phyloP scores from a whole-genome alignment of 495 filamentous ascomycete genomes.

The Viridothelium virens region DNA sequence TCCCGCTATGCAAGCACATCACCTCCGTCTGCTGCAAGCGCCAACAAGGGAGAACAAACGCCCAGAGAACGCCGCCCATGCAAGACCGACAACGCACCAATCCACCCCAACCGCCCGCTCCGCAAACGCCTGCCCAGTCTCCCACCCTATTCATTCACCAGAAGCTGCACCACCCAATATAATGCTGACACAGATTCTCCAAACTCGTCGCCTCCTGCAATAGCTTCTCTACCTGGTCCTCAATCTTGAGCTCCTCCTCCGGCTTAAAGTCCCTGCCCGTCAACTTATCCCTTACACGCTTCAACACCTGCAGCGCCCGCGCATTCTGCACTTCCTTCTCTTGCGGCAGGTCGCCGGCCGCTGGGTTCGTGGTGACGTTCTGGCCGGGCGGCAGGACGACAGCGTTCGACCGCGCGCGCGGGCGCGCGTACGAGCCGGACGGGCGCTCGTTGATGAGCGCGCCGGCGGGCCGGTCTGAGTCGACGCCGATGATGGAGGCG shows the following conservation, averaged over 20 bases:
- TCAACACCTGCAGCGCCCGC: constrained; percentile 82
- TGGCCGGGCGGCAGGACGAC: background rate
- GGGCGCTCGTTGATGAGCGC: constrained; percentile 12
- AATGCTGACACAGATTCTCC: constrained; percentile 97
- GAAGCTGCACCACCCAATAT: constrained; percentile 96
- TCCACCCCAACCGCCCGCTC: too few species aligned
- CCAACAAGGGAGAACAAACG: too few species aligned
- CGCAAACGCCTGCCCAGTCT: too few species aligned
- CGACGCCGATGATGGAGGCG: constrained; percentile 61
- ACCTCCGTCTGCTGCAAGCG: too few species aligned
- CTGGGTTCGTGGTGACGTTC: constrained; percentile 18
- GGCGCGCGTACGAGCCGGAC: constrained; percentile 23
- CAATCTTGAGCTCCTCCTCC: constrained; percentile 74
- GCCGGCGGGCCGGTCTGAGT: constrained; percentile 12
- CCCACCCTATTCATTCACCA: constrained; percentile 45
- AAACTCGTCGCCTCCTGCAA: constrained; percentile 91
- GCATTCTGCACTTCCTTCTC: constrained; percentile 82
- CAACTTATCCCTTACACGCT: constrained; percentile 87
- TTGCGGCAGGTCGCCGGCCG: constrained; percentile 32
- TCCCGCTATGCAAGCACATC: too few species aligned
- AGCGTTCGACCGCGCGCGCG: constrained; percentile 33
- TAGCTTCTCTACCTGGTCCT: constrained; percentile 84
- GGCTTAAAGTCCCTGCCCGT: constrained; percentile 63
- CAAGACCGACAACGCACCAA: too few species aligned
- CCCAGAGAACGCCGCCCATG: too few species aligned